Percentiles rank a stretch among this genome's conserved stretches.
Conservation (phyloP, 208 protist genomes). For the Leishmania amazonensis region DNA sequence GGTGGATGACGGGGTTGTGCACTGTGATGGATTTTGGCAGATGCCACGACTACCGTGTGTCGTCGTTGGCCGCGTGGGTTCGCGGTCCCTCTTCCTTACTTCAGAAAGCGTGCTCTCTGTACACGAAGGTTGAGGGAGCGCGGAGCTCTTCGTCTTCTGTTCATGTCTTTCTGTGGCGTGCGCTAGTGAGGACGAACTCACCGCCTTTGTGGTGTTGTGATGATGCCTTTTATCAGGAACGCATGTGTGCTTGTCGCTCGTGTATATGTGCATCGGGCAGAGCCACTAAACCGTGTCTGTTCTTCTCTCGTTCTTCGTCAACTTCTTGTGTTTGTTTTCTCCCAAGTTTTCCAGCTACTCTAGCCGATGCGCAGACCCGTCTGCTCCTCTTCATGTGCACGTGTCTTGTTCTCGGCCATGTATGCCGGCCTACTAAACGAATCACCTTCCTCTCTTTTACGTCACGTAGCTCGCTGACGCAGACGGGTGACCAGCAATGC, state of each 20-base stretch:
- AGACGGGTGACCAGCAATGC: not conserved
- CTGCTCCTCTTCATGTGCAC: not conserved
- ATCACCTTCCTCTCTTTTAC: constrained; percentile 1
- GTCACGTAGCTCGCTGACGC: not conserved
- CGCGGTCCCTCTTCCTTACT: too few species aligned
- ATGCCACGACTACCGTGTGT: not conserved
- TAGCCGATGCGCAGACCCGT: not conserved
- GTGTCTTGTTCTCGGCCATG: not conserved
- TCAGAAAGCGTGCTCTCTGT: too few species aligned
- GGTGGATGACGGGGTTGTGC: not conserved
- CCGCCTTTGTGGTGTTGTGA: too few species aligned
- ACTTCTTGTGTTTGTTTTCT: not conserved
- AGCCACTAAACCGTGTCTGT: too few species aligned
- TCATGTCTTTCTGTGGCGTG: not conserved
- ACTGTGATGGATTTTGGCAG: not conserved
- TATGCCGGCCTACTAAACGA: not conserved
- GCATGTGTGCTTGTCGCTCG: too few species aligned
- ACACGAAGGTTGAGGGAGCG: too few species aligned
- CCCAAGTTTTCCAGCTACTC: not conserved
- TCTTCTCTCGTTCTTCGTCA: too few species aligned
- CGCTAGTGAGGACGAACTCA: not conserved
- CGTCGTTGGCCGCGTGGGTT: too few species aligned
- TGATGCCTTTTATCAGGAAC: too few species aligned
- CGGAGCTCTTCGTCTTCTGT: too few species aligned
- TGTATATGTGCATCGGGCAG: too few species aligned